Conservation (phyloP, 352 stramenopile species). For the Globisporangium takayamanum region DNA sequence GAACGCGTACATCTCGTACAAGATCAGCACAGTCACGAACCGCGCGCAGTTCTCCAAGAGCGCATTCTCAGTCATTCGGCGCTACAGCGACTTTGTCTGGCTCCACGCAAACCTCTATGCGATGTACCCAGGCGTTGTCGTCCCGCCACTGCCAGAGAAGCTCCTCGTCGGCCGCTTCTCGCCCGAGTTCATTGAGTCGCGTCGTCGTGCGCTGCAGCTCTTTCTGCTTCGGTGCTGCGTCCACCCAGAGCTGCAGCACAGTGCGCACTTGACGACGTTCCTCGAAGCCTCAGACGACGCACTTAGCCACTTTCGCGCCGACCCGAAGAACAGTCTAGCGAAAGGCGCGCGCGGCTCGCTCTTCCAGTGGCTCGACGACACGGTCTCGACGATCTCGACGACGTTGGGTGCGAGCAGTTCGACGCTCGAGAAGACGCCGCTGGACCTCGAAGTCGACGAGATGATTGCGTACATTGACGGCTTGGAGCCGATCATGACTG, state of each 20-base stretch:
- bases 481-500: slow-evolving; percentile 93
- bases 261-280: slow-evolving; percentile 79
- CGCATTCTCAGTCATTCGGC: slow-evolving; percentile 89
- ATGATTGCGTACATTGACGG: slow-evolving; percentile 95
- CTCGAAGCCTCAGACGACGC: slow-evolving; percentile 74
- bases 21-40: slow-evolving; percentile 81
- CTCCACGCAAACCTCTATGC: slow-evolving; percentile 85
- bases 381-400: slow-evolving; percentile 76
- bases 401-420: slow-evolving; percentile 43
- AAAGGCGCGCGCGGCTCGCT: slow-evolving; percentile 49
- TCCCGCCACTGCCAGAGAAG: slow-evolving; percentile 95
- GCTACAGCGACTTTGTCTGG: slow-evolving; percentile 96
- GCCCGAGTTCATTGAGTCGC: slow-evolving; percentile 87
- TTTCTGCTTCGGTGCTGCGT: slow-evolving; percentile 75
- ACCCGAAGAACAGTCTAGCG: slow-evolving; percentile 48
- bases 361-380: slow-evolving; percentile 88
- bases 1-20: slow-evolving; percentile 98
- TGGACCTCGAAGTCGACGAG: slow-evolving; percentile 93
- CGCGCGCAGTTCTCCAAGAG: slow-evolving; percentile 79
- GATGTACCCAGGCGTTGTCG: slow-evolving; percentile 87
- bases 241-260: slow-evolving; percentile 82
- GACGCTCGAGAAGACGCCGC: slow-evolving; percentile 79
- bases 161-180: slow-evolving; percentile 92
- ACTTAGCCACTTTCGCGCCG: slow-evolving; percentile 51
- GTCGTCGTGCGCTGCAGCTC: slow-evolving; percentile 69